A percentile compares a stretch with the other conserved stretches of the same genome.
phyloP scores from a whole-genome alignment of 2,329 filamentous ascomycete genomes.

The Hymenoscyphus fructigenus region DNA sequence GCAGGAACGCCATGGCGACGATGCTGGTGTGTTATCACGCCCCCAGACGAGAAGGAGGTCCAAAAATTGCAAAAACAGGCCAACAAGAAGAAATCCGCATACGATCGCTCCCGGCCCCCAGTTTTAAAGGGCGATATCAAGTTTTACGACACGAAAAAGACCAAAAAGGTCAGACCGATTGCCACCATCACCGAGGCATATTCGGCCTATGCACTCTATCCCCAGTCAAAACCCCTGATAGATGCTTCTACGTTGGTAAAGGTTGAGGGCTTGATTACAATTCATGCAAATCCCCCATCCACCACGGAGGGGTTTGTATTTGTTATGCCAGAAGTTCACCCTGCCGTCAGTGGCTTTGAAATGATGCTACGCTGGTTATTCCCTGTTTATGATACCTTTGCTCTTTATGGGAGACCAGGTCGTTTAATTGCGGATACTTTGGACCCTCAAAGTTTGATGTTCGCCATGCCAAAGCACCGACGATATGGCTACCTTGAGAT shows the following conservation, averaged over 20 bases:
- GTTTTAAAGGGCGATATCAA: slow-evolving; percentile 84
- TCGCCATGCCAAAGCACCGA: slow-evolving; percentile 88
- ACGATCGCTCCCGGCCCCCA: slow-evolving; percentile 68
- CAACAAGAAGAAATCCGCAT: slow-evolving; percentile 79
- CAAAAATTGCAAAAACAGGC: slow-evolving; percentile 78
- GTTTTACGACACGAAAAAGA: slow-evolving; percentile 89
- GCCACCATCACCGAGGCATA: slow-evolving; percentile 89
- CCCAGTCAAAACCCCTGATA: slow-evolving; percentile 88
- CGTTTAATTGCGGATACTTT: slow-evolving; percentile 84
- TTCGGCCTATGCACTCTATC: slow-evolving; percentile 93
- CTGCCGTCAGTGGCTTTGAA: slow-evolving; percentile 92
- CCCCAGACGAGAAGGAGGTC: slow-evolving; percentile 90
- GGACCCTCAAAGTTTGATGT: slow-evolving; percentile 91
- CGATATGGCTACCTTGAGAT: slow-evolving; percentile 90
- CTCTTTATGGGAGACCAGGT: slow-evolving; percentile 83
- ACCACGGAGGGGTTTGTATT: slow-evolving; percentile 93
- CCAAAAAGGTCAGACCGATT: slow-evolving; percentile 86
- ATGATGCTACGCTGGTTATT: slow-evolving; percentile 93
- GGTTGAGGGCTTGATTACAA: slow-evolving; percentile 85
- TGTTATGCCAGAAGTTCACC: slow-evolving; percentile 91
- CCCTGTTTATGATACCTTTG: slow-evolving; percentile 90
- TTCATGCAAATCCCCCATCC: slow-evolving; percentile 76
- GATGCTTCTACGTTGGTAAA: slow-evolving; percentile 94
- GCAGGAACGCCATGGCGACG: slow-evolving; percentile 94
- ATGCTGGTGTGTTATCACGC: slow-evolving; percentile 93